These are phyloP conservation scores for Cyberlindnera subsufficiens DNA, from an alignment of 805 yeast species.

Conservation along the genomic window DNA sequence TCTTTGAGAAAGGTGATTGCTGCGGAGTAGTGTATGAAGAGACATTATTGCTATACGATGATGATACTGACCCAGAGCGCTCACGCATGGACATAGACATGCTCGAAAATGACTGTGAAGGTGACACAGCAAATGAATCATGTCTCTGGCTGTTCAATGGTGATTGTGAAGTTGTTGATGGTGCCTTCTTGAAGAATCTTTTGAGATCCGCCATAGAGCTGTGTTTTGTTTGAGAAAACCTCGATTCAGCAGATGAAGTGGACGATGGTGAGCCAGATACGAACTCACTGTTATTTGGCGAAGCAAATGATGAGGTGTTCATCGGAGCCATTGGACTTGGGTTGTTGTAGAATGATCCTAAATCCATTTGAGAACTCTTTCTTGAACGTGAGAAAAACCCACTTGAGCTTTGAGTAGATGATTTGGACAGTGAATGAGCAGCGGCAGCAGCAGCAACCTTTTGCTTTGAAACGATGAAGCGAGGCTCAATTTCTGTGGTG, in stretches of 20 bases:
- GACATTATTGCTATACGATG: slow-evolving; percentile 32
- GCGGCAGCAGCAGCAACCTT: slow-evolving; percentile 34
- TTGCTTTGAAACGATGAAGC: slow-evolving; percentile 80
- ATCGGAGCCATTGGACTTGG: slow-evolving; percentile 8
- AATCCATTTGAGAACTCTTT: slow-evolving; percentile 29
- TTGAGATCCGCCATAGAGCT: slow-evolving; percentile 76
- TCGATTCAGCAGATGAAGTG: slow-evolving; percentile 20
- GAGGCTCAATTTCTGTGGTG: slow-evolving; percentile 64
- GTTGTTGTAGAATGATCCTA: slow-evolving; percentile 23
- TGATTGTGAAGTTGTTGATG: slow-evolving; percentile 19
- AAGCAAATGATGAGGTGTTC: neutral
- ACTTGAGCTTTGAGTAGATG: slow-evolving; percentile 28
- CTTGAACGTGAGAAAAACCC: slow-evolving; percentile 40
- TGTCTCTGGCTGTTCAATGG: slow-evolving; percentile 7
- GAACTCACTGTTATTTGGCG: slow-evolving; percentile 2
- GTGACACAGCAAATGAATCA: slow-evolving; percentile 4
- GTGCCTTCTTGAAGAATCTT: slow-evolving; percentile 56
- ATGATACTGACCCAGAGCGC: slow-evolving; percentile 24
- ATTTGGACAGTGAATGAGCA: slow-evolving; percentile 18
- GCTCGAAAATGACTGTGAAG: slow-evolving; percentile 4
- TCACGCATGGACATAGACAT: slow-evolving; percentile 8
- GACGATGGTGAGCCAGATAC: slow-evolving; percentile 23
- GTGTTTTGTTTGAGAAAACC: slow-evolving; percentile 40
- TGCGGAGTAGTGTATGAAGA: slow-evolving; percentile 32
- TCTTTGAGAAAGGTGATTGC: slow-evolving; percentile 55